phyloP scores from a whole-genome alignment of 768 basidiomycete genomes.

The Tulasnella sp. region DNA sequence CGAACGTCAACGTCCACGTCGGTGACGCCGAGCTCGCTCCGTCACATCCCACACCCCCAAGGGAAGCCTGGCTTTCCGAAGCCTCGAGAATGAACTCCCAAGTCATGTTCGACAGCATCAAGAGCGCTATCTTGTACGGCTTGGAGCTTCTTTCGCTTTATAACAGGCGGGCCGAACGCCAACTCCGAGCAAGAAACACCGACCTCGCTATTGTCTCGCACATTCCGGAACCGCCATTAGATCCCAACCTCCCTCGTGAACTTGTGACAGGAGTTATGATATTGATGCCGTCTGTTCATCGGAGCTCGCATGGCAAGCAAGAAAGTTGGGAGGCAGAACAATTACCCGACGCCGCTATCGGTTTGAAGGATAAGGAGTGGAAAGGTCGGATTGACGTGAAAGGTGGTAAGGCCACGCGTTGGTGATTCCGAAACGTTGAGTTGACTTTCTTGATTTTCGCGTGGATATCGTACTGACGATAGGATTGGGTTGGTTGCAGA shows the following conservation, averaged over 20 bases:
- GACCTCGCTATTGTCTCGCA: neutral
- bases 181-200: neutral
- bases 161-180: neutral
- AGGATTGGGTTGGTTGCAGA: constrained; percentile 39
- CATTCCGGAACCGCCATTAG: neutral
- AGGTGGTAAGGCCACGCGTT: constrained; percentile 74
- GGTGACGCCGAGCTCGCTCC: neutral
- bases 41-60: neutral
- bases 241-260: neutral
- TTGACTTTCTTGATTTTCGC: neutral
- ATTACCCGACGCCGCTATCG: neutral
- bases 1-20: constrained; percentile 1
- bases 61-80: neutral
- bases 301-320: neutral
- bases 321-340: neutral
- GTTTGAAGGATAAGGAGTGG: neutral
- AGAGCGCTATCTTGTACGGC: neutral
- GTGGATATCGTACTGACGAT: no score
- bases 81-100: neutral
- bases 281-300: neutral
- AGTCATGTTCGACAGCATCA: neutral
- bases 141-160: neutral
- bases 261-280: neutral
- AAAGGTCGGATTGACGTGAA: constrained; percentile 1
- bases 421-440: constrained; percentile 86